These are phyloP conservation scores for Carex myosuroides DNA, from an alignment of 176 grass and related monocot genomes.

Conservation along the genomic window DNA sequence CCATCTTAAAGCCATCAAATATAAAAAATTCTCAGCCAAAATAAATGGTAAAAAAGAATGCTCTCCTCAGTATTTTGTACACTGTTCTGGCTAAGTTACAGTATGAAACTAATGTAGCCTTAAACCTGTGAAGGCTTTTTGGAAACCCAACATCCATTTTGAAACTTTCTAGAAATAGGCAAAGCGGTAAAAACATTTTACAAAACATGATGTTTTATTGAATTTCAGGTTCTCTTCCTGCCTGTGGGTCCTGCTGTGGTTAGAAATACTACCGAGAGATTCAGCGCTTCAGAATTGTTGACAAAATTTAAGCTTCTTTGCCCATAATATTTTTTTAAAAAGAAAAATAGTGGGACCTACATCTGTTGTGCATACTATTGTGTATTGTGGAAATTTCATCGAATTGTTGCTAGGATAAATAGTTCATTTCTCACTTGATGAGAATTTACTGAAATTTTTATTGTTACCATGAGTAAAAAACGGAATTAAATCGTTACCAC, in stretches of 20 bases:
- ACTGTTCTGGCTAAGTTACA: not conserved
- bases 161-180: not conserved
- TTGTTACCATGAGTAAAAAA: too few relatives aligned
- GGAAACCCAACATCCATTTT: not conserved
- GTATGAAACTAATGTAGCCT: not conserved
- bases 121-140: not conserved
- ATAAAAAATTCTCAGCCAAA: not conserved
- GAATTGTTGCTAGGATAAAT: not conserved
- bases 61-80: not conserved
- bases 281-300: not conserved
- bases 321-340: not conserved
- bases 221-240: constrained; percentile 87
- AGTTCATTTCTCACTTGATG: not conserved
- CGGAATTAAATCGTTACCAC: too few relatives aligned
- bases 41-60: not conserved
- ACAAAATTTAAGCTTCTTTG: not conserved
- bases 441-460: not conserved
- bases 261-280: constrained; percentile 3
- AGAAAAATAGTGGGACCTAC: not conserved
- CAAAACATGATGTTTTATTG: not conserved
- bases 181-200: not conserved
- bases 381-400: not conserved
- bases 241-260: constrained; percentile 95
- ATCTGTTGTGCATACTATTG: not conserved
- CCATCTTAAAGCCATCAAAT: not conserved